Base-by-base conservation (phyloP, 345 rosid genomes). In the Dipteronia sinensis region DNA sequence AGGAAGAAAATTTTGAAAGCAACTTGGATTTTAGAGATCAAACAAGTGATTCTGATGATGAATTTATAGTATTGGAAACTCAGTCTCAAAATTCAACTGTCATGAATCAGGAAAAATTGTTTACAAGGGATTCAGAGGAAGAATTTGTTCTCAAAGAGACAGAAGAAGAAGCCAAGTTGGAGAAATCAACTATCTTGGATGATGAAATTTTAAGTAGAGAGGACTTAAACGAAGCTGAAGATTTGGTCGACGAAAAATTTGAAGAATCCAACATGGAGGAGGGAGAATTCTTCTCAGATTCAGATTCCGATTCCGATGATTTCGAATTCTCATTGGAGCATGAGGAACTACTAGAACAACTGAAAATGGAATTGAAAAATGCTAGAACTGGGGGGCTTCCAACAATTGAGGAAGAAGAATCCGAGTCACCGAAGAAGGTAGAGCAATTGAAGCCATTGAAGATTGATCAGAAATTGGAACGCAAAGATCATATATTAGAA, bases 371-470 rank as follows among this genome's bases (percentile, higher is more conserved):
- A 31, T 76, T 93, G 29, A 88, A 73, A 65, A 79, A 38, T n/a
- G 93, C 90, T 6, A 90, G 94, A 78, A 89, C 88, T 0, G 97
- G 92, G 7, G 98, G 98, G 29, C 90, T 95, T 66, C 89, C 98
- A 4, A 90, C 97, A 0, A 93, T 95, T 78, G 76, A 82, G 16
- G 98, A 95, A 82, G 98, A 95, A 72, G 98, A 95, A 72, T 83
- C 92, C 3, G 97, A 90, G 80, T 85, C 83, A 34, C 83, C 84
- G 0, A 77, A 29, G 68, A 72, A 82, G 51, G 71, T 80, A 20
- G 76, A 84, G 71, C 88, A 89, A 62, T 82, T 90, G 17, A 86
- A 86, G 81, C 91, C 97, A 27, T 69, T 89, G 66, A 88, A 89
- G 84, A 83, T 93, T 19, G 84, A 88, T 20, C 80, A 85, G 23